Base-by-base conservation (phyloP, 2,329 filamentous ascomycete species). In the Botrytis paeoniae region DNA sequence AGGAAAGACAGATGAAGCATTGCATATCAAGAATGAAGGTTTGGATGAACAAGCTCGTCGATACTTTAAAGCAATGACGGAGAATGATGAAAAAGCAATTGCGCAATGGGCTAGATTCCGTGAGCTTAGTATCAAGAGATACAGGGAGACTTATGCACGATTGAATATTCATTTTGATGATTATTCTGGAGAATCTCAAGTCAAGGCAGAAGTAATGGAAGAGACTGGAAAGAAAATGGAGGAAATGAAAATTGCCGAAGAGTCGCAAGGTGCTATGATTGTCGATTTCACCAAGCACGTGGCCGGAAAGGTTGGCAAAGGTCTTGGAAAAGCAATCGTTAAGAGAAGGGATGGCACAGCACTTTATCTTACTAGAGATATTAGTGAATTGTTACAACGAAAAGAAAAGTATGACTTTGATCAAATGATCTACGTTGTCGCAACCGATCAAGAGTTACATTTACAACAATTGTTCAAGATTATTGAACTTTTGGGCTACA, bases 371-470 rank as follows among this genome's bases (percentile, higher is more conserved):
- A 93, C 93, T 69, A 89, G 92, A 76, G 92, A 95, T 81, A 91
- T 95, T 75, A 92, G 90, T 77, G 91, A 94, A 79, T 87, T 93
- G 41, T 83, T 94, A 70, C 87, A 89, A 78, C 88, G 92, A 72
- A 83, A 88, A 65, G 85, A 90, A 35, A 86, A 87, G 78, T 89
- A 89, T 82, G 81, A 89, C 18, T 93, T 93, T 78, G 91, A 94
- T 82, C 89, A 93, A 80, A 93, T 94, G 91, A 91, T 94, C 75
- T 94, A 94, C 78, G 92, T 94, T 16, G 89, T 94, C 43, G 91
- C 91, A 1, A 89, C 88, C 35, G 88, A 90, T 75, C 92, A 94
- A 78, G 91, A 92, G 78, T 84, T 92, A 20, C 92, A 94, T 79
- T 85, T 94, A 71, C 89, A 89, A 78, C 91, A 93, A 80, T 85